Base-by-base conservation (phyloP, 2,329 filamentous ascomycete species). In the Pseudodiploospora longispora region DNA sequence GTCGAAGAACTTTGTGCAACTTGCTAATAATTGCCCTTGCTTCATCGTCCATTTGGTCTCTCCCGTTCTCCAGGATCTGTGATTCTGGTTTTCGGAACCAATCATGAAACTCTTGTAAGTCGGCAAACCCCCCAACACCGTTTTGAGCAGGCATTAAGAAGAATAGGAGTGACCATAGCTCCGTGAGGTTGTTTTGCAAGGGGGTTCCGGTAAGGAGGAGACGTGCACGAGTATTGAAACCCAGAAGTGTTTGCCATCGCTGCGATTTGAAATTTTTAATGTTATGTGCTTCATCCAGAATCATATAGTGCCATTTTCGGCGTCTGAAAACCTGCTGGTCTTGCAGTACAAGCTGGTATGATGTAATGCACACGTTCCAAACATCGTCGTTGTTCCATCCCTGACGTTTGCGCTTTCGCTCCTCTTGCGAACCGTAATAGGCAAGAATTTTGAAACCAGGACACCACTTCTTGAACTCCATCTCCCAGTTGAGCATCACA, bases 251-350 rank as follows among this genome's bases (percentile, higher is more conserved):
- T 62, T 97, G 93, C 90, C 93, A 98, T 51, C 91, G 76, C 62
- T 96, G 90, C 2, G 91, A 96, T 58, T 95, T 90, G 73, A 97
- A 98, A 65, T 98, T 98, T 60, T 98, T 97, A 74, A 98, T 98
- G 66, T 98, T 97, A 70, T 98, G 93, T 0, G 94, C 93, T 68
- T 98, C 93, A 55, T 98, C 93, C 2, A 98, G 78, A 51, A 98
- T 90, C 78, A 98, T 88, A 64, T 97, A 98, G 60, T 97, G 90
- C 94, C 94, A 98, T 42, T 81, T 79, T 31, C 91, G 81, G 50
- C 90, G 82, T 61, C 95, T 93, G 68, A 98, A 94, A 1, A 95
- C 88, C 54, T 91, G 85, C 51, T 93, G 85, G 59, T 98, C 94
- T 59, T 95, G 88, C 10, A 97, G 75, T 6, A 97, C 90, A 39